A percentile compares a stretch with the other conserved stretches of the same genome.
Conservation (phyloP, 352 stramenopile genomes). For the Phytophthora megakarya region DNA sequence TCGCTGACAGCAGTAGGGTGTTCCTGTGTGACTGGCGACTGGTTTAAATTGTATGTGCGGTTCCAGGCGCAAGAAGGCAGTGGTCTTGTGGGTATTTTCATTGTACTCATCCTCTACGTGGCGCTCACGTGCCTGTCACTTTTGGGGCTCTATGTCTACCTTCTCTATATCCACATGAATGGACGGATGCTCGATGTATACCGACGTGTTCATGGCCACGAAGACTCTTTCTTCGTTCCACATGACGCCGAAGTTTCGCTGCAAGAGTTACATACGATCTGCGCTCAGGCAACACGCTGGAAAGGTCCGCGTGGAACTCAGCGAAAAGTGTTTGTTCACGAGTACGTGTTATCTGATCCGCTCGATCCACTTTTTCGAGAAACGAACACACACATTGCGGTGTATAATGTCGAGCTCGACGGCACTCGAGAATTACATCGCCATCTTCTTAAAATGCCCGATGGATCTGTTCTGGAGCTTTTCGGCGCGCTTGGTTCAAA, state of each 20-base stretch:
- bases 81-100: slow-evolving; percentile 77
- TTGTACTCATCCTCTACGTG: slow-evolving; percentile 80
- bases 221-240: slow-evolving; percentile 85
- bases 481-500: slow-evolving; percentile 65
- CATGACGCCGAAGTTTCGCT: slow-evolving; percentile 87
- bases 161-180: slow-evolving; percentile 91
- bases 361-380: slow-evolving; percentile 65
- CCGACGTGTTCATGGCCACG: slow-evolving; percentile 70
- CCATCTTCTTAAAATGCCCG: slow-evolving; percentile 85
- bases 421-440: slow-evolving; percentile 69
- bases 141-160: slow-evolving; percentile 72
- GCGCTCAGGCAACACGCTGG: slow-evolving; percentile 63
- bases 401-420: slow-evolving; percentile 80
- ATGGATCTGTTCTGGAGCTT: slow-evolving; percentile 88
- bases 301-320: slow-evolving; percentile 58
- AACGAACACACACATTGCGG: slow-evolving; percentile 75
- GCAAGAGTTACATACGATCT: slow-evolving; percentile 74
- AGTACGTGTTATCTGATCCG: slow-evolving; percentile 81
- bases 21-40: slow-evolving; percentile 83
- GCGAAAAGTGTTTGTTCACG: slow-evolving; percentile 81
- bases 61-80: slow-evolving; percentile 76
- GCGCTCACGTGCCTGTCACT: slow-evolving; percentile 62
- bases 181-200: slow-evolving; percentile 90
- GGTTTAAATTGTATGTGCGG: slow-evolving; percentile 88
- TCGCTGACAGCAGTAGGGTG: slow-evolving; percentile 49